A percentile compares a stretch with the other conserved stretches of the same genome.
Evolutionary conservation across 78 protist species (phyloP).

Genomic region (Chrysochromulina tobinii): DNA sequence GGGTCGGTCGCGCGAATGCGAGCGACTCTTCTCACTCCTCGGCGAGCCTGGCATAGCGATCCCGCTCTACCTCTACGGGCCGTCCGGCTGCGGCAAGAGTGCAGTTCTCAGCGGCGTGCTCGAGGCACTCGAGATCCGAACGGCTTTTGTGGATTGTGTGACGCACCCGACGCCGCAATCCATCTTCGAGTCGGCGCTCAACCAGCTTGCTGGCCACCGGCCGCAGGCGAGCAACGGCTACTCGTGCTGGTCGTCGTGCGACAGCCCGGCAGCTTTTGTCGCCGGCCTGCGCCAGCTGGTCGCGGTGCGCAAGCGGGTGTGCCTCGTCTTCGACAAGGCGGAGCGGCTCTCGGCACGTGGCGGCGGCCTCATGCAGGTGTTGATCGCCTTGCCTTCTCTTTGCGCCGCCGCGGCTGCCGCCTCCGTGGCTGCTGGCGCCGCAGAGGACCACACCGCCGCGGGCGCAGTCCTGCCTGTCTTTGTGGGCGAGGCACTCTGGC

Average conservation of each 20-base stretch:
- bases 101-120: background rate
- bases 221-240: background rate
- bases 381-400: background rate
- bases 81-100: background rate
- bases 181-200: background rate
- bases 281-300: background rate
- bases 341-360: background rate
- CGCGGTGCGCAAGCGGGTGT: background rate
- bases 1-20: no score
- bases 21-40: background rate
- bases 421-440: no score
- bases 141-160: background rate
- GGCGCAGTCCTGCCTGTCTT: background rate
- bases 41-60: background rate
- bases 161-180: background rate
- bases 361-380: background rate
- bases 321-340: background rate
- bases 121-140: background rate
- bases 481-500: background rate
- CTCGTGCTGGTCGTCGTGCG: background rate
- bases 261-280: background rate
- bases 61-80: background rate
- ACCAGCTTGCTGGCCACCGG: background rate
- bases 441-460: no score
- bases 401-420: background rate